Base-by-base conservation (phyloP, 495 filamentous ascomycete species). In the Melanomma pulvis-pyrius region DNA sequence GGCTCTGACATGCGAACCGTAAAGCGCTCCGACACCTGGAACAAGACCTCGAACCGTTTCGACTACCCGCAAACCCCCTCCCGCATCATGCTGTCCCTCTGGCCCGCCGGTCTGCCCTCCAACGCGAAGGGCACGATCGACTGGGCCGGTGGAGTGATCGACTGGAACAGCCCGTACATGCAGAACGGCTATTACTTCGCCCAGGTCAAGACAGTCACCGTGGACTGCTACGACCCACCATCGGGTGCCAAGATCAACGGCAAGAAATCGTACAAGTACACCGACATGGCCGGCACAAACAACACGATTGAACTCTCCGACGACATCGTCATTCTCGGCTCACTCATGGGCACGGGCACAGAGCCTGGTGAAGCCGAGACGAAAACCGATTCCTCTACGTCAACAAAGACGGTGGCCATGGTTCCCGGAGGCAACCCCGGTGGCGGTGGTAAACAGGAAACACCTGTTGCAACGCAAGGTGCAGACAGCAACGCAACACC, bases 41-140 rank as follows among this genome's bases (percentile, higher is more conserved):
- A 98, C 79, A 79, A 81, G 8, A 96, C 90, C 7, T 72, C 85
- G 68, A 90, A 93, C 76, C 86, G 85, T 71, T 98, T 88, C 85
- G 81, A 89, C 71, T 98, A 84, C 82, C 94, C 94, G 19, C 94
- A 97, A 79, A 96, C 92, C 1, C 94, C 94, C 2, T 77, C 96
- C n/a, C 90, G 94, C 67, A 84, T 98, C 55, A 90, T 97, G 80
- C 81, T 98, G 66, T 98, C 96, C 13, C 86, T 98, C 74, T 98
- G 94, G 94, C 96, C 94, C 62, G 94, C 91, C 67, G 94, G 94
- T 71, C 82, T 88, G 50, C 76, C 86, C 22, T 83, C 84, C 76
- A 97, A 96, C 74, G 90, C 84, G 28, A 59, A 87, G 71, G 94
- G 96, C 64, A 98, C 94, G 17, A 86, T 97, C 66, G 83, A 85